Evolutionary conservation across 2,329 filamentous ascomycete genomes (phyloP).

Genomic region (Epichloe coenophiala): DNA sequence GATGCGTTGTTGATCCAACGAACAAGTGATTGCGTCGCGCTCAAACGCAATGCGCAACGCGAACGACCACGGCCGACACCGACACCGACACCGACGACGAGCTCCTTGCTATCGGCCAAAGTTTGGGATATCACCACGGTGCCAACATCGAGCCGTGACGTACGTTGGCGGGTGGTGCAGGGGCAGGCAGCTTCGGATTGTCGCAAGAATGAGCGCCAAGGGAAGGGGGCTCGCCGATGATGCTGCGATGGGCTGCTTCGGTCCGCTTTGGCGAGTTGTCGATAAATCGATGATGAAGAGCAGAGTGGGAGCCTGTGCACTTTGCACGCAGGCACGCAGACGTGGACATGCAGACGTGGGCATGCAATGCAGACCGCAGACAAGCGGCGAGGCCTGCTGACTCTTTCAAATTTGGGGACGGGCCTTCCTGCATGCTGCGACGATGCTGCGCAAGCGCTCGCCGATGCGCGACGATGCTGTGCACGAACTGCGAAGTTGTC

Average conservation of each 20-base stretch:
- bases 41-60: not conserved
- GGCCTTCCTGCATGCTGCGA: constrained; percentile 3
- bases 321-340: not conserved
- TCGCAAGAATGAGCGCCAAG: not conserved
- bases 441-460: no score
- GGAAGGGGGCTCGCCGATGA: not conserved
- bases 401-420: constrained; percentile 1
- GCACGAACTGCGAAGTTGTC: no score
- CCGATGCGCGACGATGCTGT: no score
- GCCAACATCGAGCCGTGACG: not conserved
- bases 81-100: no score
- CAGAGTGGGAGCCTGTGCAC: not conserved
- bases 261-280: no score
- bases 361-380: no score
- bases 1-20: not conserved
- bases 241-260: no score
- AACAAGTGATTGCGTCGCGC: not conserved
- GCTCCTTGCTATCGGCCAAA: not conserved
- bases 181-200: not conserved
- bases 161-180: not conserved
- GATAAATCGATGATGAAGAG: not conserved
- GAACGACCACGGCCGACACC: no score
- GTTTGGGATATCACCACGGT: not conserved
- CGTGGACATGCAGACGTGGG: not conserved
- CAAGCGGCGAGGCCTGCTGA: no score